These are phyloP conservation scores for Aphanoascus verrucosus DNA, from an alignment of 2,329 filamentous ascomycete species.

Conservation along the genomic window DNA sequence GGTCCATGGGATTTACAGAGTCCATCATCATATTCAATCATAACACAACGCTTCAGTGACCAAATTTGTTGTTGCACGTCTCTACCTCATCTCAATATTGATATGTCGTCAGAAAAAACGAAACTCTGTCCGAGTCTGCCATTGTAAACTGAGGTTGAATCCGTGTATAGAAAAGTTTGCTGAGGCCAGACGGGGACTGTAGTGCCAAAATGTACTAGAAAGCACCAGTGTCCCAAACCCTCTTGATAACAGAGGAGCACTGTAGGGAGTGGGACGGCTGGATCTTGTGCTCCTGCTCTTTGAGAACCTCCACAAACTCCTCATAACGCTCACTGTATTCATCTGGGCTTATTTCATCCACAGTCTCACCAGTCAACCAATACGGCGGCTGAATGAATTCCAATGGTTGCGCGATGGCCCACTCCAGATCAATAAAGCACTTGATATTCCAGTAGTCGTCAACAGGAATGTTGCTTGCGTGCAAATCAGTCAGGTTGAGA, in stretches of 20 bases:
- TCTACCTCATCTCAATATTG: too few relatives aligned
- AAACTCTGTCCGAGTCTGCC: conserved; percentile 8
- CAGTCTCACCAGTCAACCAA: conserved; percentile 22
- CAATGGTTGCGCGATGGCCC: conserved; percentile 17
- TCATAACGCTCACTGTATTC: conserved; percentile 13
- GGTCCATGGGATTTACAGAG: too few relatives aligned
- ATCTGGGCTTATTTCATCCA: conserved; percentile 16
- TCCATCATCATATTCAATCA: too few relatives aligned
- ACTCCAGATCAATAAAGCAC: conserved; percentile 29
- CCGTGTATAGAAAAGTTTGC: conserved; percentile 19
- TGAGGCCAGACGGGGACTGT: conserved; percentile 19
- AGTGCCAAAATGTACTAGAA: conserved; percentile 22
- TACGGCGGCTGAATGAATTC: conserved; percentile 24
- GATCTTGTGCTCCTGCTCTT: conserved; percentile 16
- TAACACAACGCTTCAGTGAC: too few relatives aligned
- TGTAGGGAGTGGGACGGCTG: not conserved
- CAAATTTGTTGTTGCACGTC: too few relatives aligned
- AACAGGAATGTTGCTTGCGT: conserved; percentile 25
- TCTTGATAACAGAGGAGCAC: conserved; percentile 10
- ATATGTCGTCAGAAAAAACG: conserved; percentile 16
- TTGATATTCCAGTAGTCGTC: conserved; percentile 28
- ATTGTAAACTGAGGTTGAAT: conserved; percentile 18
- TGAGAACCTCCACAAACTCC: conserved; percentile 19
- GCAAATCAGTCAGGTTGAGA: conserved; percentile 26
- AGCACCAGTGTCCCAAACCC: conserved; percentile 18